Evolutionary conservation across 2,329 filamentous ascomycete species (phyloP).

Genomic region (Botrytis fabae): DNA sequence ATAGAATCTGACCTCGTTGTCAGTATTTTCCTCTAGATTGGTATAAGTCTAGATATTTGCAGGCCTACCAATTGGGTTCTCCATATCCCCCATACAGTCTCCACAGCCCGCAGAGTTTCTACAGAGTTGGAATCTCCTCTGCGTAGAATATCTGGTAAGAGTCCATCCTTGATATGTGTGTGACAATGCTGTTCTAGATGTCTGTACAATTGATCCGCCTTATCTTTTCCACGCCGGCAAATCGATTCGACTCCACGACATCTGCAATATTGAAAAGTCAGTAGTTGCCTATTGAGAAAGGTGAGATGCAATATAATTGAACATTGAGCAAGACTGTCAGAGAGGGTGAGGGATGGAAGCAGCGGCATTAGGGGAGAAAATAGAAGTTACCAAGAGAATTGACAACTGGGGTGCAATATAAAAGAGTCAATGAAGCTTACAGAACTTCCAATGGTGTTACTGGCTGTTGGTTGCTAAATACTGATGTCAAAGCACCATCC

Average conservation of each 20-base stretch:
- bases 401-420: background rate
- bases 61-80: conserved; percentile 68
- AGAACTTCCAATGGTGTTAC: conserved; percentile 81
- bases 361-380: background rate
- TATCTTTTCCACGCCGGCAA: conserved; percentile 68
- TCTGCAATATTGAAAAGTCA: background rate
- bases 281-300: background rate
- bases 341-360: background rate
- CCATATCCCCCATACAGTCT: conserved; percentile 73
- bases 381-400: background rate
- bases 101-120: conserved; percentile 59
- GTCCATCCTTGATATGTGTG: conserved; percentile 61
- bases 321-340: background rate
- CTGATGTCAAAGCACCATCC: conserved; percentile 67
- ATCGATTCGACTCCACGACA: conserved; percentile 91
- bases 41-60: background rate
- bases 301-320: background rate
- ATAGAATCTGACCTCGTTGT: conserved; percentile 56
- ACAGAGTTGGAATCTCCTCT: conserved; percentile 55
- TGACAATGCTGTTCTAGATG: conserved; percentile 67
- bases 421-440: background rate
- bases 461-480: conserved; percentile 67
- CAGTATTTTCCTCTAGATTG: background rate
- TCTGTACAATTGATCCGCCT: conserved; percentile 64
- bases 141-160: conserved; percentile 57